Conservation (phyloP, 2,329 filamentous ascomycete species). For the Bipolaris zeicola region DNA sequence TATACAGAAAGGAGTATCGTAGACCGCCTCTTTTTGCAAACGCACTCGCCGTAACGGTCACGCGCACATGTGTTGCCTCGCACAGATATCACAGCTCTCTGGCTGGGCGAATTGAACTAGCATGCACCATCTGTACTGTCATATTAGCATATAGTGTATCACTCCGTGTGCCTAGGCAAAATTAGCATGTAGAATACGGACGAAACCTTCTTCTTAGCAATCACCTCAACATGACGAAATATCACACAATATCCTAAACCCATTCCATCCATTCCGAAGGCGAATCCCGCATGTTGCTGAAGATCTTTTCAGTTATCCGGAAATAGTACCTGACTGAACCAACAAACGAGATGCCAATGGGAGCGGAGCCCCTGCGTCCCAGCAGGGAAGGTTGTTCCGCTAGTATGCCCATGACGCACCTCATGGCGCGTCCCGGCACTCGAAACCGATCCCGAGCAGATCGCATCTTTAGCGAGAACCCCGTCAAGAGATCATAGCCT, state of each 20-base stretch:
- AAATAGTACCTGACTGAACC: constrained; percentile 2
- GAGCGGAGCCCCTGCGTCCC: constrained; percentile 16
- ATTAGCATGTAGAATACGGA: not conserved
- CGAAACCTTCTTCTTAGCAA: not conserved
- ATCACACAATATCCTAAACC: no score
- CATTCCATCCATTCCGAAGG: constrained; percentile 23
- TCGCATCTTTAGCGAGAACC: not conserved
- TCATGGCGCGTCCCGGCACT: constrained; percentile 19
- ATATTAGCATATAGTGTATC: no score
- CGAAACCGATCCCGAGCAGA: not conserved
- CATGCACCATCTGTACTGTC: no score
- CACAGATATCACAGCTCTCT: no score
- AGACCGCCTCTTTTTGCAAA: not conserved
- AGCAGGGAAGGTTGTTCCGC: constrained; percentile 23
- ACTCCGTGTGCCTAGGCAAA: no score
- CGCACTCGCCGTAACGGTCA: not conserved
- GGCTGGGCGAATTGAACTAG: no score
- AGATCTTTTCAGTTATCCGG: constrained; percentile 17
- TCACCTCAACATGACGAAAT: not conserved
- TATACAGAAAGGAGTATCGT: no score
- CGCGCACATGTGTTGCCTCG: not conserved
- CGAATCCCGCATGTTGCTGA: constrained; percentile 27
- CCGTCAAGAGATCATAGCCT: no score
- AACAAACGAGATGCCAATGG: constrained; percentile 26
- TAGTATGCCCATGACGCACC: constrained; percentile 31